Base-by-base conservation (phyloP, 2,329 filamentous ascomycete genomes). In the Fusarium praegraminearum region DNA sequence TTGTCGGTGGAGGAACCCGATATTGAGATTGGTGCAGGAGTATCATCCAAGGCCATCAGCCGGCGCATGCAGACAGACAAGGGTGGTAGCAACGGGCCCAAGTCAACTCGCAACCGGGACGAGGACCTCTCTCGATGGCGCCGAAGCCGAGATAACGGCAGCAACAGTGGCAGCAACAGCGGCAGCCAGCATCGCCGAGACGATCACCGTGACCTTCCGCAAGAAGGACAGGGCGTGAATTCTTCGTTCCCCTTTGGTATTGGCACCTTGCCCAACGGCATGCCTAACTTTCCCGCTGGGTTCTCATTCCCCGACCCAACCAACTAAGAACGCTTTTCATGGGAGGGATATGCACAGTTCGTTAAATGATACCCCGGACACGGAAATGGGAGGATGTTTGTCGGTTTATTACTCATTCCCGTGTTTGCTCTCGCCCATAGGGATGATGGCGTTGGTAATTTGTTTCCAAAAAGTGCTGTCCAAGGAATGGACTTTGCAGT, bases 21-120 rank as follows among this genome's bases (percentile, higher is more conserved):
- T 77, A 99, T 99, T 74, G 96, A 99, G 80, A 99, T 99, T 61
- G 96, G 96, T 55, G 94, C 95, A 20, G 96, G 96, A 58, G 97
- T 99, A 16, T 98, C 94, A 20, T 98, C 94, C 44, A 99, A 99
- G 84, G 93, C 89, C 40, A 91, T 91, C 65, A 90, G 87, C 72
- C 84, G 89, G 20, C 87, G 89, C 36, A 90, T 91, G 87, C 87
- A 90, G 79, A 91, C 89, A 10, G 89, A 91, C 76, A 88, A 89
- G 75, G 87, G 88, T 55, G 89, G 89, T 36, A 84, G 84, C 72
- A 87, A 89, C 74, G 89, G 89, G 5, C 89, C 89, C 53, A 90
- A 89, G 74, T 90, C 88, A 2, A 87, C 85, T n/a, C 81, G 84
- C 20, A 81, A 83, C 64, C 78, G 77, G 26, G 80, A 81, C 1